Evolutionary conservation across 2,329 filamentous ascomycete genomes (phyloP), one percentile per base, ranked within the genome.

Genomic region (Epichloe glyceriae): DNA sequence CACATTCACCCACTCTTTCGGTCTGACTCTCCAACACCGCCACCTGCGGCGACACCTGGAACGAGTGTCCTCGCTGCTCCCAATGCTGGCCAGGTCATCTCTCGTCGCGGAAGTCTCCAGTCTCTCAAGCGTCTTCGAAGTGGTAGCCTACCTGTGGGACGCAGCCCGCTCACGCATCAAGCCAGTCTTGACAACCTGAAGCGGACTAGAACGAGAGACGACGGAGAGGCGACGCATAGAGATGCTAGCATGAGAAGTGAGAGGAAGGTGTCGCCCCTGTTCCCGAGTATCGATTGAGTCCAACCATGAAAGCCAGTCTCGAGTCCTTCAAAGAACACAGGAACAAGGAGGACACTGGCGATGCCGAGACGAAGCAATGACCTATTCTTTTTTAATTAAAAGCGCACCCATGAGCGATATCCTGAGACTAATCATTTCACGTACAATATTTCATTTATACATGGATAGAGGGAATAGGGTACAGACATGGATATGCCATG

Each of bases 1-100:
- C 80, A 88, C 60, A 88, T 89, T 44, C 86, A 90, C 63, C 86
- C 86, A 8, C 73, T 90, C 3, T 89, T 90, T 70, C 76, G 86
- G 53, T 82, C 82, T 5, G 83, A 87, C 61, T 85, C 80, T 40
- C 83, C 83, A 0, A 75, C 73, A 1, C 83, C 84, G 7, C 81
- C 84, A 1, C 79, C 85, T 0, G 67, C 78, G 5, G 74, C 76
- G 1, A 85, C 83, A 0, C 81, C 83, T 0, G 83, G 84, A 0
- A 90, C 86, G 0, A 74, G 83, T 15, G 83, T 90, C 46, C 71
- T 80, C 11, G 86, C 85, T 0, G 82, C 85, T 3, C 85, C 85
- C 0, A 76, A 82, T 40, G 82, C 81, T 3, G 85, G 80, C 4
- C 78, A 82, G 56, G 68, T 84, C 17, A 78, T 88, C 42, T 70